phyloP scores from a whole-genome alignment of 192 early-diverging fungal species.

The Entomortierella beljakovae region DNA sequence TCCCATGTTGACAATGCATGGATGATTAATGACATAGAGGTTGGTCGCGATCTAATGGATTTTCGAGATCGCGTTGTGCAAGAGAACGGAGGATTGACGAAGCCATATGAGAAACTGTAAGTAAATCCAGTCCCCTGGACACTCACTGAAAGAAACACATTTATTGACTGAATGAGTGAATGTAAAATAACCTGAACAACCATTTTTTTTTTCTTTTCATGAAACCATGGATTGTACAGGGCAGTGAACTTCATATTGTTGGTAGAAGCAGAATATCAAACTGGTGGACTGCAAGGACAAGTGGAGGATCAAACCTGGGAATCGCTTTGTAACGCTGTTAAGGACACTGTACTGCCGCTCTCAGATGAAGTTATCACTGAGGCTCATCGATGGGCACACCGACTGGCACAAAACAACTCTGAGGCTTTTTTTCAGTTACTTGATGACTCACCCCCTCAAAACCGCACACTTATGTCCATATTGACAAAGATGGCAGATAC shows the following conservation, averaged over 20 bases:
- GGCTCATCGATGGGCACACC: slow-evolving; percentile 26
- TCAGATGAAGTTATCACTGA: slow-evolving; percentile 12
- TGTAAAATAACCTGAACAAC: too few relatives aligned
- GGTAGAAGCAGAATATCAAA: slow-evolving; percentile 32
- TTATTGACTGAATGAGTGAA: too few relatives aligned
- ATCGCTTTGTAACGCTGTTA: slow-evolving; percentile 13
- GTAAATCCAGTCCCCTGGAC: neutral
- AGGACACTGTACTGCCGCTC: slow-evolving; percentile 17
- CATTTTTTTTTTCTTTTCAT: too few relatives aligned
- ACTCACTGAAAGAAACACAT: too few relatives aligned
- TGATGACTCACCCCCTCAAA: slow-evolving; percentile 23
- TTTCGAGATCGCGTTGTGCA: slow-evolving; percentile 3
- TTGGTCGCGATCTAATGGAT: slow-evolving; percentile 13
- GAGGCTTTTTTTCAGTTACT: slow-evolving; percentile 12
- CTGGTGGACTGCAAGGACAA: slow-evolving; percentile 18
- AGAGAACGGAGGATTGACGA: slow-evolving; percentile 6
- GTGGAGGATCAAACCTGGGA: slow-evolving; percentile 24
- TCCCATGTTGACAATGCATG: slow-evolving; percentile 10
- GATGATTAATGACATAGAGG: slow-evolving; percentile 1
- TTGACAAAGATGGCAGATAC: slow-evolving; percentile 31
- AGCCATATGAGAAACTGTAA: slow-evolving; percentile 21
- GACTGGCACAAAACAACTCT: slow-evolving; percentile 19
- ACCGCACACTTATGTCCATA: slow-evolving; percentile 27
- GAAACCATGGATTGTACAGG: slow-evolving; percentile 8
- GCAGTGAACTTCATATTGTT: slow-evolving; percentile 23